Evolutionary conservation across 306 rosid species (phyloP).

Genomic region (Macrotyloma uniflorum): DNA sequence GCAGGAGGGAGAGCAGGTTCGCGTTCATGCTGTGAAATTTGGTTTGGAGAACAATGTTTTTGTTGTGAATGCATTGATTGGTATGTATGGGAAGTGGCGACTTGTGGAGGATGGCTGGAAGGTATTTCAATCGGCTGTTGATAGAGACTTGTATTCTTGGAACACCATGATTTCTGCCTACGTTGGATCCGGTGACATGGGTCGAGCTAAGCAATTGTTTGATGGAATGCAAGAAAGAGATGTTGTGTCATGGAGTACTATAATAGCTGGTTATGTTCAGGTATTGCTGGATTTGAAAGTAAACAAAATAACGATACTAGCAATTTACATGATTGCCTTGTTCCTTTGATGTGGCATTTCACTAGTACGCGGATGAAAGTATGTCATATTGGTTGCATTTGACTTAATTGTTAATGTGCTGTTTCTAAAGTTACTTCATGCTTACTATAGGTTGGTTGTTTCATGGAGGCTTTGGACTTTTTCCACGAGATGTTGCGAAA

Average conservation of each 20-base stretch:
- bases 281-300: conserved; percentile 42
- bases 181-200: conserved; percentile 50
- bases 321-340: not conserved
- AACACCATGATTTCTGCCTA: conserved; percentile 64
- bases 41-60: conserved; percentile 63
- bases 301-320: not conserved
- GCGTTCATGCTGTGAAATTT: conserved; percentile 51
- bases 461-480: conserved; percentile 63
- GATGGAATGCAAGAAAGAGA: conserved; percentile 58
- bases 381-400: not conserved
- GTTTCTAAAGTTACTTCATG: conserved; percentile 22
- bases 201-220: conserved; percentile 52
- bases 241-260: conserved; percentile 70
- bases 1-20: conserved; percentile 60
- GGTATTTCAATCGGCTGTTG: conserved; percentile 48
- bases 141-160: conserved; percentile 68
- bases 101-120: conserved; percentile 47
- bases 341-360: conserved; percentile 8
- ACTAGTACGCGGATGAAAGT: conserved; percentile 8
- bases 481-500: conserved; percentile 67
- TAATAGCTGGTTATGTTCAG: conserved; percentile 78
- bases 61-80: conserved; percentile 65
- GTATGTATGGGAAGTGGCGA: conserved; percentile 63
- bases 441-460: conserved; percentile 49
- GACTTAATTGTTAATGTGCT: not conserved